phyloP scores from a whole-genome alignment of 495 filamentous ascomycete species.

The Pyrenula aspistea region DNA sequence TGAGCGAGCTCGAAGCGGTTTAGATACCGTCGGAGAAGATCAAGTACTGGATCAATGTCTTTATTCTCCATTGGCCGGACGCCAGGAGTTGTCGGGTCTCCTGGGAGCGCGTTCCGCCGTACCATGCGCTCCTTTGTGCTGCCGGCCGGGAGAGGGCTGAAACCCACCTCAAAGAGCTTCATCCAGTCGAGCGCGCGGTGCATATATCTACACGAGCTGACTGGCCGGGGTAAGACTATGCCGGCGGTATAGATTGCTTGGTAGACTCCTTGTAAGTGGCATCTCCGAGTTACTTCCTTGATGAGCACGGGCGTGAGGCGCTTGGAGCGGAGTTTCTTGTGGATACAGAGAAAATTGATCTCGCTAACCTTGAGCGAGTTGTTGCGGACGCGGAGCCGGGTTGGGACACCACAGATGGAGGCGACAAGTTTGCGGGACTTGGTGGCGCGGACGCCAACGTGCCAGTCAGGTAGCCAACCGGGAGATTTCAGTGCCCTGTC shows the following conservation, averaged over 20 bases:
- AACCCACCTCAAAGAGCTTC: slow-evolving; percentile 87
- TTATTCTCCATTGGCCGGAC: slow-evolving; percentile 70
- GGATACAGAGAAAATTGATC: slow-evolving; percentile 95
- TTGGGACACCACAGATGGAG: slow-evolving; percentile 87
- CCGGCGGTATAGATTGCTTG: slow-evolving; percentile 95
- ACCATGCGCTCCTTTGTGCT: slow-evolving; percentile 76
- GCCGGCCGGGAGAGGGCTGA: slow-evolving; percentile 67
- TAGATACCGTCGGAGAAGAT: slow-evolving; percentile 66
- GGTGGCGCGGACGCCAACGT: slow-evolving; percentile 76
- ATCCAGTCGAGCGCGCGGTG: slow-evolving; percentile 89
- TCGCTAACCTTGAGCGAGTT: slow-evolving; percentile 68
- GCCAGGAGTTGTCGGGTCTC: slow-evolving; percentile 54
- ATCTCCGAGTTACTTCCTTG: slow-evolving; percentile 88
- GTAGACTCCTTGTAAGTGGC: slow-evolving; percentile 70
- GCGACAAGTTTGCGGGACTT: slow-evolving; percentile 75
- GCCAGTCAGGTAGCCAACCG: slow-evolving; percentile 93
- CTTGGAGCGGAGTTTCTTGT: slow-evolving; percentile 93
- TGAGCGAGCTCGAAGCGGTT: slow-evolving; percentile 74
- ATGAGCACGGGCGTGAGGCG: slow-evolving; percentile 86
- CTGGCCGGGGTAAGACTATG: slow-evolving; percentile 75
- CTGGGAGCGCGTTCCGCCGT: slow-evolving; percentile 65
- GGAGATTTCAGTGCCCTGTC: slow-evolving; percentile 81
- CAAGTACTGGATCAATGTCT: slow-evolving; percentile 66
- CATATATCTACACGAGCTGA: slow-evolving; percentile 88
- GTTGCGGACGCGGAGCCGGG: slow-evolving; percentile 65